These are phyloP conservation scores for Xylariaceae sp. DNA, from an alignment of 2,329 filamentous ascomycete genomes.

Conservation along the genomic window DNA sequence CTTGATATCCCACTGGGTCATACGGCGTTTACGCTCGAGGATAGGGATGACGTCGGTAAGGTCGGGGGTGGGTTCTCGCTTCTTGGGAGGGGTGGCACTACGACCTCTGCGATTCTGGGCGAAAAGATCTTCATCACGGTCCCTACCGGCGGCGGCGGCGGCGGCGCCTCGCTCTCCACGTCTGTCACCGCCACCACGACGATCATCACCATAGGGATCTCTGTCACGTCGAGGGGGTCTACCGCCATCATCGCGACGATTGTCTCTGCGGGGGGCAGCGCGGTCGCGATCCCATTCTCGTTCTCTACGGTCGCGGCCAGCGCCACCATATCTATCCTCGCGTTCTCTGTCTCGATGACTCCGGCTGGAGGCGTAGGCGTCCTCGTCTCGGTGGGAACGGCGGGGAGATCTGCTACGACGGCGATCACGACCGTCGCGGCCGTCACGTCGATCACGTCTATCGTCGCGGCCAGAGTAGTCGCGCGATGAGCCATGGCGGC, in stretches of 20 bases:
- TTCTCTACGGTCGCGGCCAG: slow-evolving; percentile 38
- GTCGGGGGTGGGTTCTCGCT: slow-evolving; percentile 93
- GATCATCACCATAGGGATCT: slow-evolving; percentile 58
- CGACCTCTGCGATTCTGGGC: slow-evolving; percentile 58
- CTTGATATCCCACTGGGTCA: slow-evolving; percentile 99
- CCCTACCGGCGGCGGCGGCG: slow-evolving; percentile 30
- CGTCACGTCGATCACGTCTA: slow-evolving; percentile 36
- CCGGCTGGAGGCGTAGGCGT: slow-evolving; percentile 81
- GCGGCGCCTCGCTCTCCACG: slow-evolving; percentile 33
- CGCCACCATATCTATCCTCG: slow-evolving; percentile 79
- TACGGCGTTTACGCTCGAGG: slow-evolving; percentile 78
- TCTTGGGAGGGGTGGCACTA: slow-evolving; percentile 78
- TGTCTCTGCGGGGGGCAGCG: slow-evolving; percentile 34
- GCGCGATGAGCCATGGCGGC: slow-evolving; percentile 49
- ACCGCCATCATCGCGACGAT: slow-evolving; percentile 51
- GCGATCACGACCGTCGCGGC: slow-evolving; percentile 36
- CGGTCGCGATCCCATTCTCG: slow-evolving; percentile 66
- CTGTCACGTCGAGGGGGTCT: slow-evolving; percentile 55
- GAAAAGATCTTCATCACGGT: slow-evolving; percentile 49
- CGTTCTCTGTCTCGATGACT: slow-evolving; percentile 90
- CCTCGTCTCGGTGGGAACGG: slow-evolving; percentile 60
- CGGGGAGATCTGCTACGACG: slow-evolving; percentile 84
- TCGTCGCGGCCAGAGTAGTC: slow-evolving; percentile 51
- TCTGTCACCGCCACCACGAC: slow-evolving; percentile 47
- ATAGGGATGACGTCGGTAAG: slow-evolving; percentile 81